Base-by-base conservation (phyloP, 139 green algal species). In the Chlamydomonas applanata region DNA sequence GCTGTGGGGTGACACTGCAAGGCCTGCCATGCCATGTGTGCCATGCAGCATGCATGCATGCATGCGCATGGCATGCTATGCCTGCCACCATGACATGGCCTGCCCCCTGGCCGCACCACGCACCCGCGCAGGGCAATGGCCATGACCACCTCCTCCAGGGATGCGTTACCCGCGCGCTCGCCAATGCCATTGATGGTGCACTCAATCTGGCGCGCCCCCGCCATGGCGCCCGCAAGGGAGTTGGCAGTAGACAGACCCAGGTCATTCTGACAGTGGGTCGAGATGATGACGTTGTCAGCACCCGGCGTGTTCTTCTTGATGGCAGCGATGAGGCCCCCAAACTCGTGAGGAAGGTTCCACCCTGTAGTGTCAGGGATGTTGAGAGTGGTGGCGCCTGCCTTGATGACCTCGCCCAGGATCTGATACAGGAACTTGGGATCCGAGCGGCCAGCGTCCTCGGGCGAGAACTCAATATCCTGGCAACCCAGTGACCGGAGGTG, bases 141-240 rank as follows among this genome's bases (percentile, higher is more conserved):
- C 91, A 98, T 97, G 9, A 94, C 91, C 1, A 98, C 83, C 87
- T 99, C 96, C 81, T 99, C 96, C 78, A 98, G 75, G 0, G 88
- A 96, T 0, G 96, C 94, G 79, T 99, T 99, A 35, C 96, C 96
- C 27, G 96, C 96, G 0, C 96, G 85, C 88, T 99, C 96, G 9
- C 96, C 96, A 65, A 99, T 99, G 82, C 96, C 96, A 81, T 99
- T 99, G 85, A 99, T 98, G 25, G 96, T 99, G 82, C 93, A 97
- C 90, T 99, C 96, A 24, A 99, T 87, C 85, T 97, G 93, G 0
- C 92, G 74, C 30, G 91, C 90, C 34, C 89, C 91, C 36, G 57
- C 79, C 76, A 84, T 83, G 0, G 91, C 93, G 45, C 92, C 93
- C 19, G 92, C 91, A 25, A 99, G 89, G 27, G 82, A 92, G 91